Conservation (phyloP, 83 land plant species). For the Thuja plicata region DNA sequence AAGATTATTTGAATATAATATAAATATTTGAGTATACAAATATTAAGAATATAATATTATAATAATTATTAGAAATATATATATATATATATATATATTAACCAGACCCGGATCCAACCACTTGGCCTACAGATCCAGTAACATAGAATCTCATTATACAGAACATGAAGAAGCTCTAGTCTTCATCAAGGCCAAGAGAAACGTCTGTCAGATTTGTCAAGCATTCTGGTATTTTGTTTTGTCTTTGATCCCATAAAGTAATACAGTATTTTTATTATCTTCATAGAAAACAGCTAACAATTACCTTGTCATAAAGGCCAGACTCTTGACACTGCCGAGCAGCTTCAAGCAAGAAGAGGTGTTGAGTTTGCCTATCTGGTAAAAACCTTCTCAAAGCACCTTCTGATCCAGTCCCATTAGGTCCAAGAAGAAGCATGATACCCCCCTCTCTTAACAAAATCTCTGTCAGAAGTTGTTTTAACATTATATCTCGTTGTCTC, state of each 20-base stretch:
- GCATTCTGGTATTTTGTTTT: not conserved
- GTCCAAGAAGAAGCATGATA: conserved; percentile 80
- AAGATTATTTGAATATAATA: too few relatives aligned
- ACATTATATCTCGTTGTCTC: conserved; percentile 77
- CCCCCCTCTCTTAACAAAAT: conserved; percentile 89
- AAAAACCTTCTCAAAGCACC: conserved; percentile 77
- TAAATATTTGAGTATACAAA: too few relatives aligned
- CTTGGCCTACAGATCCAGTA: too few relatives aligned
- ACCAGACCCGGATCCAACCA: too few relatives aligned
- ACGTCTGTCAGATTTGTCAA: not conserved
- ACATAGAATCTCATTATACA: not conserved
- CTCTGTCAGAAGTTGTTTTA: conserved; percentile 88
- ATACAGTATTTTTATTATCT: not conserved
- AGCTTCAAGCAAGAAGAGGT: conserved; percentile 84
- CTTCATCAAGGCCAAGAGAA: not conserved
- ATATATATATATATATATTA: too few relatives aligned
- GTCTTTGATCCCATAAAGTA: not conserved
- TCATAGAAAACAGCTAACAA: not conserved
- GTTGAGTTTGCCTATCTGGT: conserved; percentile 58
- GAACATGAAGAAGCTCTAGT: not conserved
- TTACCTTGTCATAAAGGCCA: conserved; percentile 89
- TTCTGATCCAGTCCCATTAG: conserved; percentile 87
- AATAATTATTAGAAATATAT: too few relatives aligned
- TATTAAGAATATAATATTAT: too few relatives aligned
- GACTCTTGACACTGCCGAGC: conserved; percentile 90